Evolutionary conservation across 1,139 yeast species (phyloP).

Genomic region (Protomyces arabidopsidicola): DNA sequence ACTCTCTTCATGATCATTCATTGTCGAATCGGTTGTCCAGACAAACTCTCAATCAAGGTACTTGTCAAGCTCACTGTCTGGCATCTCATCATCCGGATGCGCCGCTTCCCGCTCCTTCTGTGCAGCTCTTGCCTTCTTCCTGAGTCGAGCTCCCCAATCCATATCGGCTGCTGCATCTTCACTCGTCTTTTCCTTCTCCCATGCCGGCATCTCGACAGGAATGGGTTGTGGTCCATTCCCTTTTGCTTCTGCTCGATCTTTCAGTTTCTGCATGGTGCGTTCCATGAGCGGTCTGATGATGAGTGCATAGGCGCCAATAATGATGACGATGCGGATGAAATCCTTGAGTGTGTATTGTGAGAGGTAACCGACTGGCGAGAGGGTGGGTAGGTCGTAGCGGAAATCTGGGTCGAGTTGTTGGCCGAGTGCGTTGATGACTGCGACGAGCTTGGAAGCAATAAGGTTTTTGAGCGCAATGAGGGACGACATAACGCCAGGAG

Average conservation of each 20-base stretch:
- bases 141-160: conserved; percentile 19
- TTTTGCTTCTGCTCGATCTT: conserved; percentile 10
- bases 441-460: background rate
- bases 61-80: conserved; percentile 23
- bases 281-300: conserved; percentile 21
- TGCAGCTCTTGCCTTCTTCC: conserved; percentile 18
- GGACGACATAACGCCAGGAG: background rate
- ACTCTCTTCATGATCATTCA: too few species aligned
- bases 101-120: conserved; percentile 19
- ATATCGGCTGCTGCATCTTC: conserved; percentile 6
- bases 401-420: conserved; percentile 24
- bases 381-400: conserved; percentile 18
- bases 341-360: conserved; percentile 11
- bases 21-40: too few species aligned
- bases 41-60: conserved; percentile 1
- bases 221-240: conserved; percentile 25
- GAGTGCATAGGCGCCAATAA: conserved; percentile 21
- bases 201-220: conserved; percentile 22
- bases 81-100: conserved; percentile 15
- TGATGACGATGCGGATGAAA: conserved; percentile 19
- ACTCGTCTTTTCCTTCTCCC: conserved; percentile 7
- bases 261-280: conserved; percentile 17
- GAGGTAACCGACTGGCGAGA: conserved; percentile 15
- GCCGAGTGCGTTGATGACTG: conserved; percentile 4
- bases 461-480: background rate